phyloP scores from a whole-genome alignment of 208 protist species.

The Leishmania tarentolae region DNA sequence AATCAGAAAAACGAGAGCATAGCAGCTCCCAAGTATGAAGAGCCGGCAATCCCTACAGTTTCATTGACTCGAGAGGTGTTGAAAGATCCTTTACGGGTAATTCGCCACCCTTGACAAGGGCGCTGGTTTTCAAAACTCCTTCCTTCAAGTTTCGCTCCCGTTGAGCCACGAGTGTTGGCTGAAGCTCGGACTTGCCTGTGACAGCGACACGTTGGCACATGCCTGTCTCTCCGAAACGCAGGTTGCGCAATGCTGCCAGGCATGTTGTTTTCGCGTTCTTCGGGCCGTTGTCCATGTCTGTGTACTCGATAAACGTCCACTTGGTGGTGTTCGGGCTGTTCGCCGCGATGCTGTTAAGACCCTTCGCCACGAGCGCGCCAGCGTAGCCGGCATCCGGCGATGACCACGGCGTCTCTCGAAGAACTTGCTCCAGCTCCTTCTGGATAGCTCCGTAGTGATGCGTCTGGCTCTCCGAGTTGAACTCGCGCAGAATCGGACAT shows the following conservation, averaged over 20 bases:
- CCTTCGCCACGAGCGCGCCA: slow-evolving; percentile 55
- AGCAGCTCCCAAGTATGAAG: not conserved
- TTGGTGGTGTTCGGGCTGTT: slow-evolving; percentile 74
- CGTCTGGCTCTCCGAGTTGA: slow-evolving; percentile 62
- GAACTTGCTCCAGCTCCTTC: slow-evolving; percentile 36
- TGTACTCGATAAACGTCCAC: slow-evolving; percentile 86
- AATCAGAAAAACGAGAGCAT: not conserved
- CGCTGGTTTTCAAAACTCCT: slow-evolving; percentile 35
- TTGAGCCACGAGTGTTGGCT: slow-evolving; percentile 34
- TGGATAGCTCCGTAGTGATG: slow-evolving; percentile 43
- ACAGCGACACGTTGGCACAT: slow-evolving; percentile 78
- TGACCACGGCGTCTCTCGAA: slow-evolving; percentile 50
- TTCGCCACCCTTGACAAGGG: slow-evolving; percentile 35
- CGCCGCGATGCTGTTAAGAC: slow-evolving; percentile 50
- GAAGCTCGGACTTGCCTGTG: slow-evolving; percentile 47
- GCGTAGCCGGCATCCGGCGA: slow-evolving; percentile 60
- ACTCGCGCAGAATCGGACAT: slow-evolving; percentile 56
- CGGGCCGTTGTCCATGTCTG: slow-evolving; percentile 31
- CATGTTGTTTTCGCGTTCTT: slow-evolving; percentile 36
- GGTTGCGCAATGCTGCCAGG: slow-evolving; percentile 68
- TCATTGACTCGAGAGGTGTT: slow-evolving; percentile 57
- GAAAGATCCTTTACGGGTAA: slow-evolving; percentile 61
- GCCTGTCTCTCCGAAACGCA: slow-evolving; percentile 57
- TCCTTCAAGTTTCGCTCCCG: slow-evolving; percentile 38
- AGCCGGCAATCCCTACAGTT: slow-evolving; percentile 17